Evolutionary conservation across 2,329 filamentous ascomycete species (phyloP), one percentile per base, ranked within the genome.

Genomic region (Fusarium tuaranense): DNA sequence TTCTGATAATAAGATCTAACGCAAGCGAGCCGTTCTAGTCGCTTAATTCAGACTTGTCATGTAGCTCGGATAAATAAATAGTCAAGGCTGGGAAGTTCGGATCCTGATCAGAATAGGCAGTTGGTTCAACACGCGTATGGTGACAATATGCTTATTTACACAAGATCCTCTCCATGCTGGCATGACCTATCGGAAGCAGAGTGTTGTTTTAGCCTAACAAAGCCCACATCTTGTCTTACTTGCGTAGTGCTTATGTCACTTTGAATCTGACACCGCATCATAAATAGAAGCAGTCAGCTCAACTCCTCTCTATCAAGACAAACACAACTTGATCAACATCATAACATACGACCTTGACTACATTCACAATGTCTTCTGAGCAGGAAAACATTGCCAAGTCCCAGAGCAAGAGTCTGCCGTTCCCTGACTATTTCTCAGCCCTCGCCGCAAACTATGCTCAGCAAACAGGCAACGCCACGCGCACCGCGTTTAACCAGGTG

Each of bases 401-500:
- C 3, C 72, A 72, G 8, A 72, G 59, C 27, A 72, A 70, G 41
- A 38, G 38, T 30, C 60, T 78, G 0, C 76, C 76, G 0, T 68
- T 27, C 13, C 69, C 76, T 0, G 65, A 69, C 1, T 81, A 76
- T 64, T 81, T 82, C 48, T 72, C 78, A 14, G 68, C 69, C 1
- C 69, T 82, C 16, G 80, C 79, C 1, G 71, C 69, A 34, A 74
- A 67, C 20, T 82, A 82, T 62, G 67, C 71, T 4, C 67, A 69
- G 7, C 73, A 81, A 20, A 82, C 80, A 0, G 80, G 80, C 57
- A 73, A 80, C 72, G 78, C 71, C 36, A 82, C 80, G 0, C 72
- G 72, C 9, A 66, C 73, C 61, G 46, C 78, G 7, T 78, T 82
- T 46, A 73, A 65, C 5, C 12, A 63, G 3, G 65, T 61, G 1